These are phyloP conservation scores for Pythium aquatile DNA, from an alignment of 352 stramenopile genomes.

Conservation along the genomic window DNA sequence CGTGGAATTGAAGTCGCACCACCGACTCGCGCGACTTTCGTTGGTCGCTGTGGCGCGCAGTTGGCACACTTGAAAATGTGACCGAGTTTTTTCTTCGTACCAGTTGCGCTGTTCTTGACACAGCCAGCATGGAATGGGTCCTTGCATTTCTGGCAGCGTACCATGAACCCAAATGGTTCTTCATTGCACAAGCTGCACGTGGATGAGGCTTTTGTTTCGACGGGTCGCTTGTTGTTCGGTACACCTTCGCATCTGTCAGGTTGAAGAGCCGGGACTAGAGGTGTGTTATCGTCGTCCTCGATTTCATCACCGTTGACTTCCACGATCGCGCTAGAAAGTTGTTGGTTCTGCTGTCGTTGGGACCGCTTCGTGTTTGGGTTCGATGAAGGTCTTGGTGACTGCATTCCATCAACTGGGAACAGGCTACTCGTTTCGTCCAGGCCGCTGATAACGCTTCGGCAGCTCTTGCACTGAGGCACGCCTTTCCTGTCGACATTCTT, in stretches of 20 bases:
- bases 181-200: conserved; percentile 35
- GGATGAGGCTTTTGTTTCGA: not conserved
- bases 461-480: not conserved
- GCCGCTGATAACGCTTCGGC: too few relatives aligned
- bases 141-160: conserved; percentile 54
- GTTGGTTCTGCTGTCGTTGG: too few relatives aligned
- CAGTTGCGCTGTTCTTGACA: conserved; percentile 29
- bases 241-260: not conserved
- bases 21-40: conserved; percentile 21
- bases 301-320: not conserved
- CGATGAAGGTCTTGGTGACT: too few relatives aligned
- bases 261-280: not conserved
- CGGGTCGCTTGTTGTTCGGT: not conserved
- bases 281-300: not conserved
- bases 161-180: conserved; percentile 56
- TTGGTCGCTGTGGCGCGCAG: conserved; percentile 29
- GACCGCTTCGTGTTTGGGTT: too few relatives aligned
- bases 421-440: too few relatives aligned
- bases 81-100: conserved; percentile 31
- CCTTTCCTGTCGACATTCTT: not conserved
- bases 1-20: not conserved
- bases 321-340: not conserved
- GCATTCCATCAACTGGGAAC: too few relatives aligned
- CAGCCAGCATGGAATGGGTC: conserved; percentile 46
- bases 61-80: conserved; percentile 34